Evolutionary conservation across 768 basidiomycete genomes (phyloP).

Genomic region (Cytidiella melzeri): DNA sequence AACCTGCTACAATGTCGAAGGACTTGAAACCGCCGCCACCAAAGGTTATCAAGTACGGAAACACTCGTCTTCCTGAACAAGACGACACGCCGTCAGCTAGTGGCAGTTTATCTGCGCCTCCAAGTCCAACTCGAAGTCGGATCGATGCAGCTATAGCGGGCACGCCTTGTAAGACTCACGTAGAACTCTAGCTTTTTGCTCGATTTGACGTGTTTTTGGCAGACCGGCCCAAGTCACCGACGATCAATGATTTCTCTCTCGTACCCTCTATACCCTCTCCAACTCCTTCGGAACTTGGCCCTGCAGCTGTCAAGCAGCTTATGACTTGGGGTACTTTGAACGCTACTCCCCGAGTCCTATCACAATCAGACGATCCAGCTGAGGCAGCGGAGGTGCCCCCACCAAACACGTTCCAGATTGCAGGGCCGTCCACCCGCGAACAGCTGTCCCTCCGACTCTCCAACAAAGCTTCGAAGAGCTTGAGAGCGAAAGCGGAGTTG

Average conservation of each 20-base stretch:
- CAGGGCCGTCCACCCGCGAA: constrained; percentile 75
- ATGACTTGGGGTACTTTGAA: constrained; percentile 97
- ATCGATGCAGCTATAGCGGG: constrained; percentile 92
- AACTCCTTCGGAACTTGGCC: constrained; percentile 73
- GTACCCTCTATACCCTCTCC: constrained; percentile 87
- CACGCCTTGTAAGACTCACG: constrained; percentile 64
- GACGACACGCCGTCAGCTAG: constrained; percentile 43
- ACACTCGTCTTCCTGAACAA: constrained; percentile 75
- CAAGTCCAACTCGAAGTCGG: constrained; percentile 86
- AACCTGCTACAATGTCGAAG: constrained; percentile 20
- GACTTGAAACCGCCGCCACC: constrained; percentile 35
- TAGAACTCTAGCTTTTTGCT: neutral
- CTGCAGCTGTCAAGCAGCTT: constrained; percentile 80
- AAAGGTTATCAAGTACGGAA: constrained; percentile 68
- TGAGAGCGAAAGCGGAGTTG: constrained; percentile 71
- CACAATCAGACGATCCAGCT: constrained; percentile 48
- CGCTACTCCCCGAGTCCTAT: constrained; percentile 86
- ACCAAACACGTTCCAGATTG: constrained; percentile 71
- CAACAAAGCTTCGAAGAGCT: constrained; percentile 70
- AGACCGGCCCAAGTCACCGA: constrained; percentile 64
- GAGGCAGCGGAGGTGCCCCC: constrained; percentile 35
- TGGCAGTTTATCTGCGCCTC: constrained; percentile 50
- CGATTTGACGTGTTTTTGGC: neutral
- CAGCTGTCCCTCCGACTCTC: constrained; percentile 76
- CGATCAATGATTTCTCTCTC: constrained; percentile 56